phyloP scores from a whole-genome alignment of 2,329 filamentous ascomycete species.

The Calonectria leucothoes region DNA sequence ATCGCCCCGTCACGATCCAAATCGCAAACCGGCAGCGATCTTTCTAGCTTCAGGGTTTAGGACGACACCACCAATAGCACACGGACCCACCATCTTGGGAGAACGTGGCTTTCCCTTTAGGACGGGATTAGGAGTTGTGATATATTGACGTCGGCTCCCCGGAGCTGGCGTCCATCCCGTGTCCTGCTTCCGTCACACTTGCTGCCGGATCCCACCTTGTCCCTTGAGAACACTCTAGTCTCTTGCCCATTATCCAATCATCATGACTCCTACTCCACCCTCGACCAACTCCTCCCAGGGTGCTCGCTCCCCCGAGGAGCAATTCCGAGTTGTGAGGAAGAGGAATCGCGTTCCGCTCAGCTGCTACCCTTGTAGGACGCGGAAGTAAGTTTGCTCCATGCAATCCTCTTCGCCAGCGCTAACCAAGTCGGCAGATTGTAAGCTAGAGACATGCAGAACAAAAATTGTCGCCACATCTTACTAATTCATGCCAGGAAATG shows the following conservation, averaged over 20 bases:
- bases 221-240: slow-evolving; percentile 35
- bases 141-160: slow-evolving; percentile 41
- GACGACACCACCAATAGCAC: not conserved
- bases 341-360: slow-evolving; percentile 92
- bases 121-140: slow-evolving; percentile 27
- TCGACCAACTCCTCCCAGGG: slow-evolving; percentile 83
- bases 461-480: slow-evolving; percentile 3
- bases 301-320: slow-evolving; percentile 83
- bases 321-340: slow-evolving; percentile 90
- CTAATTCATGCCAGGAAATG: slow-evolving; percentile 76
- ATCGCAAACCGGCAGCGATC: slow-evolving; percentile 6
- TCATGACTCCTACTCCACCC: slow-evolving; percentile 81
- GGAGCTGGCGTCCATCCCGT: slow-evolving; percentile 29
- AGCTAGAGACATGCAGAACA: slow-evolving; percentile 25
- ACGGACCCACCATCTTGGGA: not conserved
- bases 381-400: slow-evolving; percentile 75
- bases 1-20: slow-evolving; percentile 8
- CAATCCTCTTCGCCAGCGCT: slow-evolving; percentile 39
- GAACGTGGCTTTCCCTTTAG: not conserved
- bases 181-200: slow-evolving; percentile 14
- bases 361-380: slow-evolving; percentile 89
- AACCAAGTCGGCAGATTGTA: slow-evolving; percentile 52
- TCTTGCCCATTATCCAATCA: slow-evolving; percentile 38
- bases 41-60: not conserved
- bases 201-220: slow-evolving; percentile 31